These are phyloP conservation scores for Quercus suber DNA, from an alignment of 306 rosid genomes.

Conservation along the genomic window DNA sequence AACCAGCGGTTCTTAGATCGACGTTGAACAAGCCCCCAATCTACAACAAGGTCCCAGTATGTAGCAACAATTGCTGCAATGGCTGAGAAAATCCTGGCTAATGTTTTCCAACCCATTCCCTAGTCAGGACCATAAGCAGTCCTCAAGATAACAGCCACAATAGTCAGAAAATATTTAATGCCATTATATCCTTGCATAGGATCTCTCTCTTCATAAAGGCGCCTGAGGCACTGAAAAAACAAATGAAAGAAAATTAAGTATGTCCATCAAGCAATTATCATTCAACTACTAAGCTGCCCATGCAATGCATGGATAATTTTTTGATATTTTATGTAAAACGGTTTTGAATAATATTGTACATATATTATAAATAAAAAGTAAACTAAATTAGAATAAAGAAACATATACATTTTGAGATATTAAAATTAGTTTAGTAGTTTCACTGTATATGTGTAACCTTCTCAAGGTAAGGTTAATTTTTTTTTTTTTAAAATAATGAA, in stretches of 20 bases:
- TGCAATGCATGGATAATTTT: too few relatives aligned
- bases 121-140: constrained; percentile 37
- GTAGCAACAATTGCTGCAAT: constrained; percentile 47
- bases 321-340: too few relatives aligned
- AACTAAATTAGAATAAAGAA: too few relatives aligned
- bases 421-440: too few relatives aligned
- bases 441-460: too few relatives aligned
- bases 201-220: constrained; percentile 58
- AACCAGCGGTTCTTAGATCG: constrained; percentile 58
- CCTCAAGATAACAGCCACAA: constrained; percentile 56
- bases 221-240: constrained; percentile 50
- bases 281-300: not conserved
- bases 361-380: too few relatives aligned
- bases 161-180: constrained; percentile 53
- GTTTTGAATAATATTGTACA: too few relatives aligned
- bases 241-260: not conserved
- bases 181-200: constrained; percentile 60
- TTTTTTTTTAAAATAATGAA: too few relatives aligned
- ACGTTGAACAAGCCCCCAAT: constrained; percentile 72
- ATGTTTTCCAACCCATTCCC: constrained; percentile 32
- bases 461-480: too few relatives aligned
- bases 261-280: not conserved
- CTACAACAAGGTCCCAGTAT: constrained; percentile 70
- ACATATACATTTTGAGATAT: too few relatives aligned
- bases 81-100: constrained; percentile 46